Percentiles rank a stretch among this genome's conserved stretches.
Conservation (phyloP, 1,139 yeast species). For the Pichia sp. region DNA sequence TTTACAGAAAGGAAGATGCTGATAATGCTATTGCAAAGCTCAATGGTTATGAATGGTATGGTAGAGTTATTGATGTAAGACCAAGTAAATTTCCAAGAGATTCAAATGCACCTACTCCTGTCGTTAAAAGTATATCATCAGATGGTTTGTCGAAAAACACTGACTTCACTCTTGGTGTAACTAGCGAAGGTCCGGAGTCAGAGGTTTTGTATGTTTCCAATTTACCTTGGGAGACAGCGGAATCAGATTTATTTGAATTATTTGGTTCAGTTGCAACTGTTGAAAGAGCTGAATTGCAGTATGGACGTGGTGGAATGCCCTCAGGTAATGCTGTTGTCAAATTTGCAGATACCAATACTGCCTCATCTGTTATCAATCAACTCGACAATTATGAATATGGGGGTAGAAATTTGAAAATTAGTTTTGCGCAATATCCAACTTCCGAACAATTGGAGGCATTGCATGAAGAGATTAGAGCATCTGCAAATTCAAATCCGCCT, state of each 20-base stretch:
- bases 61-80: constrained; percentile 63
- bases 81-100: constrained; percentile 41
- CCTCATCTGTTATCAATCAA: constrained; percentile 67
- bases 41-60: constrained; percentile 62
- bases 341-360: constrained; percentile 60
- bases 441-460: constrained; percentile 13
- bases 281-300: constrained; percentile 69
- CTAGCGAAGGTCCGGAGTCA: constrained; percentile 57
- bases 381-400: constrained; percentile 80
- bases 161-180: constrained; percentile 57
- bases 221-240: constrained; percentile 83
- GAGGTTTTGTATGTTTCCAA: constrained; percentile 66
- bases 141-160: constrained; percentile 33
- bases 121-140: constrained; percentile 12
- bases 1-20: constrained; percentile 53
- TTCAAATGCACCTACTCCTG: constrained; percentile 6
- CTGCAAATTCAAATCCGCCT: not conserved
- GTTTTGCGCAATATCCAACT: constrained; percentile 43
- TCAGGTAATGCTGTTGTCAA: constrained; percentile 81
- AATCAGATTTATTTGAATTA: constrained; percentile 75
- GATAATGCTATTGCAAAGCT: constrained; percentile 52
- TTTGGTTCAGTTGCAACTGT: constrained; percentile 83
- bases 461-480: constrained; percentile 13
- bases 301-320: constrained; percentile 58
- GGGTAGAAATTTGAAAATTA: constrained; percentile 59